Percentiles rank a stretch among this genome's conserved stretches.
Conservation (phyloP, 108 stramenopile species). For the Cyclotella kingstonii region DNA sequence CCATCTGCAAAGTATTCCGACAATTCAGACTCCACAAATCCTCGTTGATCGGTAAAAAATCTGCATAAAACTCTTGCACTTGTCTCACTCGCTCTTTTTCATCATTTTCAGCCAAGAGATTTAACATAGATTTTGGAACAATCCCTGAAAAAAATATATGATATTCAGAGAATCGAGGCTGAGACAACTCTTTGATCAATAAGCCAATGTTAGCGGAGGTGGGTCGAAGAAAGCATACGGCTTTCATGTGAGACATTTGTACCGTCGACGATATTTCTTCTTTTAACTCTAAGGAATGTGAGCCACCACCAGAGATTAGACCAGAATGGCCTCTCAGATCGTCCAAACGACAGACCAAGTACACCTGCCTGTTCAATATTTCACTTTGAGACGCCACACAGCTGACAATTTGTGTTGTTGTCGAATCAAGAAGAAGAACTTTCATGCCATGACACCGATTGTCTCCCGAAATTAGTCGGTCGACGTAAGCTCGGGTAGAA, state of each 20-base stretch:
- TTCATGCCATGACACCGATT: conserved; percentile 88
- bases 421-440: conserved; percentile 88
- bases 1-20: conserved; percentile 76
- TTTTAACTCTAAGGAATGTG: conserved; percentile 43
- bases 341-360: conserved; percentile 76
- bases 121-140: conserved; percentile 65
- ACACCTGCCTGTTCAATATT: conserved; percentile 83
- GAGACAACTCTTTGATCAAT: conserved; percentile 74
- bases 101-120: conserved; percentile 91
- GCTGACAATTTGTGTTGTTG: conserved; percentile 87
- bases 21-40: conserved; percentile 91
- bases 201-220: conserved; percentile 79
- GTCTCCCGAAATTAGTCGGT: conserved; percentile 84
- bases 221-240: conserved; percentile 91
- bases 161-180: conserved; percentile 91
- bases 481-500: conserved; percentile 82
- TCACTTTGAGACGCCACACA: conserved; percentile 90
- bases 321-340: conserved; percentile 25
- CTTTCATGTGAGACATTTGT: conserved; percentile 83
- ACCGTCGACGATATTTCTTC: conserved; percentile 45
- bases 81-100: conserved; percentile 79
- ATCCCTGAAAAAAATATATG: conserved; percentile 97
- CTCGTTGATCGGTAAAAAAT: conserved; percentile 94
- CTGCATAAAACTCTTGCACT: conserved; percentile 98
- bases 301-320: conserved; percentile 5